Evolutionary conservation across 2,329 filamentous ascomycete genomes (phyloP), one percentile per base, ranked within the genome.

Genomic region (Monosporascus sp.): DNA sequence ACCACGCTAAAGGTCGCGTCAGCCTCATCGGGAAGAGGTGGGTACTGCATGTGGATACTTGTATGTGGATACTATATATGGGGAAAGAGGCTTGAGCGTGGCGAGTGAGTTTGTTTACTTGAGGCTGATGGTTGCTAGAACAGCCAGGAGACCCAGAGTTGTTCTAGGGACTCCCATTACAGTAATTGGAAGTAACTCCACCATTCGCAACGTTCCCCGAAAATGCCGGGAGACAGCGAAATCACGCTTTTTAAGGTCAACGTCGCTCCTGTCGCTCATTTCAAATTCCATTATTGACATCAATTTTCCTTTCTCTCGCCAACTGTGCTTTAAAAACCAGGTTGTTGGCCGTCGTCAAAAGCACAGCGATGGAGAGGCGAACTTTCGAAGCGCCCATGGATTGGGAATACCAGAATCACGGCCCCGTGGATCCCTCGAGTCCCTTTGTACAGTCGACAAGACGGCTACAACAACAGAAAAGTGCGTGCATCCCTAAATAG

Each of bases 371-470:
- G 76, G 75, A 81, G 51, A 74, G 75, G 59, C 74, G 84, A 62
- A 82, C 78, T 2, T 78, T 74, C 58, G 82, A 86, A 68, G 74
- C 80, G 56, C 82, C 74, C 58, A 87, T 87, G 84, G 84, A 86
- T 62, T 87, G 81, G 80, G 81, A 86, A 65, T 86, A 83, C 66
- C 78, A 85, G 61, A 76, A 74, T 56, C 68, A 72, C 48, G 81
- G 78, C 2, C 82, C 81, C 18, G 68, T 82, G 55, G 84, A 86
- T 68, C 77, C 76, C 18, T 81, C 80, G 9, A 85, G 82, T 58
- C 84, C 84, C 2, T 86, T 86, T 66, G 74, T 78, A 20, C 79
- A 82, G 58, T 74, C 79, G 38, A 73, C 75, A 1, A 75, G 69
- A 62, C 15, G 48, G 41, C 17, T 18, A 24, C 11, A 46, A 49